Conservation (phyloP, 1,284 basidiomycete species). For the Cerioporus squamosus region DNA sequence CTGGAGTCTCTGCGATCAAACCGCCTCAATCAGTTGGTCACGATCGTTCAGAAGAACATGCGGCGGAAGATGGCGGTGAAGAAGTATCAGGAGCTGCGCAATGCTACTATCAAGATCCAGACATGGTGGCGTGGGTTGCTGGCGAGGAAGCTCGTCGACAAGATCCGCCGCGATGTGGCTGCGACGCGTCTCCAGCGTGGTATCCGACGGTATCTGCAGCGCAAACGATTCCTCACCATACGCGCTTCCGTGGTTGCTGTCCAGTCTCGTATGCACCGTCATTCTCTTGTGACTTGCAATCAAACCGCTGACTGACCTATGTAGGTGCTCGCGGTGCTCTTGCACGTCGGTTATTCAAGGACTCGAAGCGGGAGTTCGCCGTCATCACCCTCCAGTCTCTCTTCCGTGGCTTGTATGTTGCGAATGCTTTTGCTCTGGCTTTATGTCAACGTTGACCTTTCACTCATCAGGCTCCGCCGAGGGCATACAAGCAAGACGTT, state of each 20-base stretch:
- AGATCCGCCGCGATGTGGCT: slow-evolving; percentile 75
- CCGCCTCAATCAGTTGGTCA: slow-evolving; percentile 89
- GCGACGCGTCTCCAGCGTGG: slow-evolving; percentile 81
- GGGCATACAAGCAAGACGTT: slow-evolving; percentile 69
- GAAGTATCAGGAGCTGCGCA: slow-evolving; percentile 76
- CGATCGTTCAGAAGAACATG: slow-evolving; percentile 97
- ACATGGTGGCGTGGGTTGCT: slow-evolving; percentile 91
- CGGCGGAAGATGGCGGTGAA: slow-evolving; percentile 84
- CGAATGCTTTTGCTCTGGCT: no score
- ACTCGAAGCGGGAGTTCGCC: slow-evolving; percentile 66
- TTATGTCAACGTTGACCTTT: slow-evolving; percentile 7
- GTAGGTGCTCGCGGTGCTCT: slow-evolving; percentile 83
- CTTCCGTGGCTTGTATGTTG: slow-evolving; percentile 84
- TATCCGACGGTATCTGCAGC: slow-evolving; percentile 75
- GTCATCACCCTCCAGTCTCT: slow-evolving; percentile 84
- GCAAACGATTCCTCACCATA: slow-evolving; percentile 71
- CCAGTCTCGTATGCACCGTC: slow-evolving; percentile 78
- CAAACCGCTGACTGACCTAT: slow-evolving; percentile 3
- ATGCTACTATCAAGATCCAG: slow-evolving; percentile 85
- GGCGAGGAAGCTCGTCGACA: slow-evolving; percentile 75
- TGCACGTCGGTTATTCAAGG: slow-evolving; percentile 69
- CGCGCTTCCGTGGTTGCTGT: slow-evolving; percentile 72
- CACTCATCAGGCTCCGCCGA: slow-evolving; percentile 61
- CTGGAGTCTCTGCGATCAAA: slow-evolving; percentile 91
- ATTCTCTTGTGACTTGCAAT: slow-evolving; percentile 4